Evolutionary conservation across 169 alveolate genomes (phyloP), one percentile per base, ranked within the genome.

Genomic region (Cryptosporidium meleagridis): DNA sequence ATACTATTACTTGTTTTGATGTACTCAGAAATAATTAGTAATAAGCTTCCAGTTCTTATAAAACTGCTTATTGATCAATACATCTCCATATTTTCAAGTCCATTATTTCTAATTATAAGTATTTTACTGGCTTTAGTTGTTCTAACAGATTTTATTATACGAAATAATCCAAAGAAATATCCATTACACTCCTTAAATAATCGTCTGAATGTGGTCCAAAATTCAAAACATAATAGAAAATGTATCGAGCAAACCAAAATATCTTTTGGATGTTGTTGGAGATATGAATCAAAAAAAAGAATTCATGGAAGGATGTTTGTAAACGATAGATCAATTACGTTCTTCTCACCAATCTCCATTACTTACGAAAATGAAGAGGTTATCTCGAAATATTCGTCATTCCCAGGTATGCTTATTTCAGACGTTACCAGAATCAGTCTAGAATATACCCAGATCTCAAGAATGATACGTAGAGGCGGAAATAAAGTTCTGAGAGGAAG

Each of bases 231-330:
- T 16, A 8, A 0, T 3, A 65, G 51, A 10, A 37, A 33, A 10
- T 18, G 9, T 14, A 26, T 51, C 6, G 55, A 53, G 10, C 48
- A 53, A 33, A 55, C 71, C 41, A 41, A 26, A 23, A 65, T 62
- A 33, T 62, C 89, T 21, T 80, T 80, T 80, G 89, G 89, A 5
- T 80, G 89, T 37, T 80, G 89, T 39, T 80, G 89, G 89, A 80
- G 89, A 48, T 80, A 80, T 51, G 89, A 80, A 6, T 80, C 89
- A n/a, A 80, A 80, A 51, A 80, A 80, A 48, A 80, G 89, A 21
- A 65, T 80, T 37, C 89, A 80, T 26, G 89, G 89, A 12, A 31
- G 89, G 51, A 62, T 80, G 75, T 80, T 62, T 26, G 65, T 80
- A 6, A 41, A 23, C 23, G 89, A 80, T 9, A 65, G 59, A 26